These are phyloP conservation scores for Clitopilus hobsonii DNA, from an alignment of 768 basidiomycete genomes.

Conservation along the genomic window DNA sequence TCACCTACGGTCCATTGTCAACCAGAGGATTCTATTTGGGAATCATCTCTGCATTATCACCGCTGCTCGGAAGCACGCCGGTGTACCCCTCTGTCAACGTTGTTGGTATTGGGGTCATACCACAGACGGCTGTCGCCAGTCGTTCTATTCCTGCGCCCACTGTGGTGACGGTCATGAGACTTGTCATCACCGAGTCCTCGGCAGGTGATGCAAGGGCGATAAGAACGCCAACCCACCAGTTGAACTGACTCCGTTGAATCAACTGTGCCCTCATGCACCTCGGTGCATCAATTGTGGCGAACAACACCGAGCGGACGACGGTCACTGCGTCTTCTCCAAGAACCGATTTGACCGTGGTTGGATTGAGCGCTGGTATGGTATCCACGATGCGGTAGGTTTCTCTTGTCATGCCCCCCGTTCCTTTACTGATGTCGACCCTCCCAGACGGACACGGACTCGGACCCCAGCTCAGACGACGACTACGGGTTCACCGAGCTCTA, in stretches of 20 bases:
- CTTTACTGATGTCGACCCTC: too few relatives aligned
- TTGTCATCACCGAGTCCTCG: not conserved
- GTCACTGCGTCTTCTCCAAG: not conserved
- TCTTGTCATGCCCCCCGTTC: too few relatives aligned
- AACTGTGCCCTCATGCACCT: not conserved
- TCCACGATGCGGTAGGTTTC: not conserved
- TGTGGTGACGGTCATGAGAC: not conserved
- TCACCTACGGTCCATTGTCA: not conserved
- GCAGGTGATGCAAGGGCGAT: not conserved
- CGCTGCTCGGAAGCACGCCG: not conserved
- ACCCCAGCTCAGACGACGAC: too few relatives aligned
- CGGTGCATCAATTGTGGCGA: not conserved
- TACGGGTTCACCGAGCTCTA: too few relatives aligned
- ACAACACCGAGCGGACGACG: not conserved
- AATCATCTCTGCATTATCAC: not conserved
- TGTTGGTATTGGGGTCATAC: not conserved
- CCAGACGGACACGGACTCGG: too few relatives aligned
- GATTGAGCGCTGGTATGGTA: not conserved
- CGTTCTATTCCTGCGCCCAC: not conserved
- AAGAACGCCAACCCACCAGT: not conserved
- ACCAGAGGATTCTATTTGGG: not conserved
- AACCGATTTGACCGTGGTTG: not conserved
- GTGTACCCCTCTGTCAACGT: not conserved
- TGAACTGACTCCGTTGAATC: not conserved
- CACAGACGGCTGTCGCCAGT: not conserved